Base-by-base conservation (phyloP, 345 rosid species). In the Hypericum androsaemum region DNA sequence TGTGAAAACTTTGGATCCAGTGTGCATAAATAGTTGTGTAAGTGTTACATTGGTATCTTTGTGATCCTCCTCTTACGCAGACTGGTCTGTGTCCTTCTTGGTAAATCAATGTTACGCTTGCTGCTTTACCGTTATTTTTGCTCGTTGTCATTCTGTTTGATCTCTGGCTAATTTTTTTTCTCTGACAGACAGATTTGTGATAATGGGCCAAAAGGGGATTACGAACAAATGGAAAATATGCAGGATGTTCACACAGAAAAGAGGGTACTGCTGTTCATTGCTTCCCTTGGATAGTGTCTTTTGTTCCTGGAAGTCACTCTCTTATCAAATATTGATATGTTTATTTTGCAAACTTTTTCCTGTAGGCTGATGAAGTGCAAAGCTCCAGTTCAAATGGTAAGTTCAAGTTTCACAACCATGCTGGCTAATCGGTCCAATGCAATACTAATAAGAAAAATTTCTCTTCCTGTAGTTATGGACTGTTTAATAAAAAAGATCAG, bases 101-200 rank as follows among this genome's bases (percentile, higher is more conserved):
- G 32, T 22, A 1, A 22, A 22, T 22, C 32, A 22, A 22, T 22
- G 32, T 22, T 22, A 22, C 4, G 32, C 32, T 4, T 22, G 32
- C 32, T 22, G 32, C 32, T 1, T 22, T 22, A 22, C 32, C 4
- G 32, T 22, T 22, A 22, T 1, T 41, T 41, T 8, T 47, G 39
- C 46, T 47, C 47, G 35, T 13, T 53, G 35, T 51, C 14, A 42
- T 46, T 44, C 38, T 55, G 10, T 74, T 14, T 39, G 16, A 60
- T 52, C 68, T 47, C 36, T 64, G 57, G 54, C 57, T 56, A 56
- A 58, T 75, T 53, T 61, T 59, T 22, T 1, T 22, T 22, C 32
- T 55, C 58, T 75, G 75, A 53, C 84, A 84, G 94, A 50, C 81
- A 76, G 81, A 71, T 44, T 44, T 69, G 60, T 58, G 81, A 72